A percentile compares a stretch with the other conserved stretches of the same genome.
phyloP scores from a whole-genome alignment of 306 rosid species.

The Pterocarpus santalinus region DNA sequence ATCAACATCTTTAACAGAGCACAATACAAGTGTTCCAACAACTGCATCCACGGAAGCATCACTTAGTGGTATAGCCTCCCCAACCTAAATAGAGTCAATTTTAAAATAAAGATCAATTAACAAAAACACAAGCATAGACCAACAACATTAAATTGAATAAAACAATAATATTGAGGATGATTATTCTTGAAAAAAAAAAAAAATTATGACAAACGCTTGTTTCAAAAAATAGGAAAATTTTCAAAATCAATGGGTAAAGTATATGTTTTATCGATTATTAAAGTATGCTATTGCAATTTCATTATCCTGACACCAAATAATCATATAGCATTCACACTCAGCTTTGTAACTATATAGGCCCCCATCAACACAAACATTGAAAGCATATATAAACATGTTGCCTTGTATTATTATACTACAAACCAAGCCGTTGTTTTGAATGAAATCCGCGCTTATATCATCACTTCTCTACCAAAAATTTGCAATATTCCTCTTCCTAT shows the following conservation, averaged over 20 bases:
- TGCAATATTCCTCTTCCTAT: conserved; percentile 13
- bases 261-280: no score
- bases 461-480: neutral
- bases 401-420: neutral
- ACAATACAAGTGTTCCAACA: conserved; percentile 92
- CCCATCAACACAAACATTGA: conserved; percentile 5
- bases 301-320: conserved; percentile 5
- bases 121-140: neutral
- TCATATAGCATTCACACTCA: conserved; percentile 11
- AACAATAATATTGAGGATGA: conserved; percentile 14
- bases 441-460: neutral
- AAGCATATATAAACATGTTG: neutral
- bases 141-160: neutral
- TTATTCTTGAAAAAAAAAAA: no score
- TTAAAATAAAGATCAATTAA: conserved; percentile 38
- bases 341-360: no score
- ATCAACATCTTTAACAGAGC: conserved; percentile 86
- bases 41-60: conserved; percentile 95
- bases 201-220: neutral
- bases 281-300: neutral
- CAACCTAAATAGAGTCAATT: conserved; percentile 63
- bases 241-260: conserved; percentile 24
- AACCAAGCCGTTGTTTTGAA: neutral
- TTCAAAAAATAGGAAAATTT: conserved; percentile 11
- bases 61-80: conserved; percentile 82